These are phyloP conservation scores for Rubus idaeus DNA, from an alignment of 306 rosid genomes.

Conservation along the genomic window DNA sequence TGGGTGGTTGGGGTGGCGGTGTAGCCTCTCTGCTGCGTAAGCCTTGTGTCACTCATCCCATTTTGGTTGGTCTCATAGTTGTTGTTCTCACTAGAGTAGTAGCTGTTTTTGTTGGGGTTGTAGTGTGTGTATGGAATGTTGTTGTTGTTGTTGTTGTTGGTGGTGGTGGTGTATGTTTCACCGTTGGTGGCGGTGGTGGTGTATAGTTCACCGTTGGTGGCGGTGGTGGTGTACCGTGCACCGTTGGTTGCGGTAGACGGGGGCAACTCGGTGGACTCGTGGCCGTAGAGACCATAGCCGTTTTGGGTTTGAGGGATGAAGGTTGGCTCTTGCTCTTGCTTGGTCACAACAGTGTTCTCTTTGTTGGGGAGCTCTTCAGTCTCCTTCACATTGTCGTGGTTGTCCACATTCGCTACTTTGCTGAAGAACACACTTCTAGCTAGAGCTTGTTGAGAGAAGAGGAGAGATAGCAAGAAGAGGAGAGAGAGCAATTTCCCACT, in stretches of 20 bases:
- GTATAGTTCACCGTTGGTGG: slow-evolving; percentile 10
- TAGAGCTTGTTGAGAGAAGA: slow-evolving; percentile 44
- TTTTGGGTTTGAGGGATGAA: slow-evolving; percentile 62
- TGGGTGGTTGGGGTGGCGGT: slow-evolving; percentile 36
- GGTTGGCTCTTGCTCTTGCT: slow-evolving; percentile 43
- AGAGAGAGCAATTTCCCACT: slow-evolving; percentile 28
- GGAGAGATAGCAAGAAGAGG: slow-evolving; percentile 48
- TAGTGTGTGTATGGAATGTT: slow-evolving; percentile 35
- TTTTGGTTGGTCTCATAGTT: slow-evolving; percentile 21
- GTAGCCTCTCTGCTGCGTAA: slow-evolving; percentile 36
- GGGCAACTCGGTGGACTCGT: slow-evolving; percentile 51
- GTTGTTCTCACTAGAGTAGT: slow-evolving; percentile 24
- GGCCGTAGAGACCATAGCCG: slow-evolving; percentile 88
- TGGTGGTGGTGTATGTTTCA: slow-evolving; percentile 37
- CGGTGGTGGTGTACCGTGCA: slow-evolving; percentile 18
- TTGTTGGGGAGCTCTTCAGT: slow-evolving; percentile 37
- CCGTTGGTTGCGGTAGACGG: slow-evolving; percentile 36
- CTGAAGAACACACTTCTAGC: slow-evolving; percentile 87
- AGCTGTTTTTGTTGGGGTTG: slow-evolving; percentile 29
- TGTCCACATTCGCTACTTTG: slow-evolving; percentile 52
- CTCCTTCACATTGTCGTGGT: slow-evolving; percentile 37
- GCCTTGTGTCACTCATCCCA: slow-evolving; percentile 27
- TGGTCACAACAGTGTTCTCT: slow-evolving; percentile 30
- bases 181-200: slow-evolving; percentile 23
- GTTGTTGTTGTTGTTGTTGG: slow-evolving; percentile 17